Base-by-base conservation (phyloP, 1,284 basidiomycete species). In the Moesziomyces globuligerus region DNA sequence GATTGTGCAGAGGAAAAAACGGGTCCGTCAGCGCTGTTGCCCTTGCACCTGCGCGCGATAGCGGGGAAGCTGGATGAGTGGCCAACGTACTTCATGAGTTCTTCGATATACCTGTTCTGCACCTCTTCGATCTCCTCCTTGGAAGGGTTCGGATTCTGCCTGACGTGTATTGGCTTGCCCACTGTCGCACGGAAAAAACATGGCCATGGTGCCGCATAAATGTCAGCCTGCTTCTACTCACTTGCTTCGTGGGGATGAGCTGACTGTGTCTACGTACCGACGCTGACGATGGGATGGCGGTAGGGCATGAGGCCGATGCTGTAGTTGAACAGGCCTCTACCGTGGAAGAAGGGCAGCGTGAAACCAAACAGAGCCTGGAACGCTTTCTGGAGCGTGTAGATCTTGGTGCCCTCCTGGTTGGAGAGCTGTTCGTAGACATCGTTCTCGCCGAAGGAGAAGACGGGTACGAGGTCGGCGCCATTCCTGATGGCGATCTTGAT, bases 351-450 rank as follows among this genome's bases (percentile, higher is more conserved):
- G 21, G 95, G 95, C n/a, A 98, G 84, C 0, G 95, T 99, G 81
- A 98, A 99, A 0, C 95, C 96, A 78, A 98, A 97, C 37, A 92
- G 1, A 0, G 50, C 43, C 65, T 80, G 78, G 38, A 80, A 66
- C n/a, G 60, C 50, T 39, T 78, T 79, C 64, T 80, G 79, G 23
- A 78, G 18, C 23, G 52, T 28, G 84, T 93, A 91, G 32, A 98
- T 84, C n/a, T 89, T 89, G 0, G 94, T 96, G 0, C 94, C 94
- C 75, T 90, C 90, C 75, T 93, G 89, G 81, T 97, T 98, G 1
- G 93, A 90, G 87, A 98, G 90, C 85, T 98, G 95, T 70, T 94
- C 87, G 77, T 93, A 98, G 50, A 98, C 95, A 91, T 98, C 95
- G 82, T 98, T 98, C 85, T 98, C 95, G 18, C 95, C 95, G 77